Conservation (phyloP, 2,329 filamentous ascomycete genomes). For the Fusarium sp. region DNA sequence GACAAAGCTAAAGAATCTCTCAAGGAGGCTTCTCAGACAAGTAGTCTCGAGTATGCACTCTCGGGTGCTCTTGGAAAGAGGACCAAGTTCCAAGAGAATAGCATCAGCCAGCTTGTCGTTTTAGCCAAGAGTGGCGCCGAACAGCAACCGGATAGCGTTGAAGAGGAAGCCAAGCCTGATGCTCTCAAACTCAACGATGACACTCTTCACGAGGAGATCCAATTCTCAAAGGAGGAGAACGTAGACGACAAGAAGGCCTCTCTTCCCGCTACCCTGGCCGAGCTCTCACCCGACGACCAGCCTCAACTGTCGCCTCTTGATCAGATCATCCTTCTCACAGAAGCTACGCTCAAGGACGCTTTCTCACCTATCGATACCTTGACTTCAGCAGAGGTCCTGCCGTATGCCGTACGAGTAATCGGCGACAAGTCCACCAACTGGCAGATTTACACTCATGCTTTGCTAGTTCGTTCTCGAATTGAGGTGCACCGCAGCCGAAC, state of each 20-base stretch:
- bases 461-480: conserved; percentile 89
- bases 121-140: conserved; percentile 77
- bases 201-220: conserved; percentile 88
- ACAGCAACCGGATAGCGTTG: conserved; percentile 40
- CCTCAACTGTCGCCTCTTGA: conserved; percentile 86
- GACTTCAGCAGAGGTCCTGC: conserved; percentile 92
- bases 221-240: conserved; percentile 72
- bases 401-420: conserved; percentile 89
- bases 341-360: conserved; percentile 88
- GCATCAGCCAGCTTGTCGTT: conserved; percentile 89
- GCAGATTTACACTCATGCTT: conserved; percentile 96
- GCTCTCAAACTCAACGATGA: conserved; percentile 89
- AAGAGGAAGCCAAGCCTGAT: conserved; percentile 64
- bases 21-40: conserved; percentile 72
- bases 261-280: conserved; percentile 72
- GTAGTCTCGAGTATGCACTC: conserved; percentile 83
- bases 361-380: conserved; percentile 84
- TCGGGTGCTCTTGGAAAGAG: conserved; percentile 89
- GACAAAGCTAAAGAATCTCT: conserved; percentile 79
- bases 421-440: conserved; percentile 93
- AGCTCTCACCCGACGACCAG: conserved; percentile 81
- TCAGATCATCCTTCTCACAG: conserved; percentile 89
- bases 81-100: conserved; percentile 83
- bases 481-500: conserved; percentile 90
- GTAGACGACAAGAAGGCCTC: conserved; percentile 53